These are phyloP conservation scores for Venturiaceae sp. DNA, from an alignment of 2,329 filamentous ascomycete genomes.

Conservation along the genomic window DNA sequence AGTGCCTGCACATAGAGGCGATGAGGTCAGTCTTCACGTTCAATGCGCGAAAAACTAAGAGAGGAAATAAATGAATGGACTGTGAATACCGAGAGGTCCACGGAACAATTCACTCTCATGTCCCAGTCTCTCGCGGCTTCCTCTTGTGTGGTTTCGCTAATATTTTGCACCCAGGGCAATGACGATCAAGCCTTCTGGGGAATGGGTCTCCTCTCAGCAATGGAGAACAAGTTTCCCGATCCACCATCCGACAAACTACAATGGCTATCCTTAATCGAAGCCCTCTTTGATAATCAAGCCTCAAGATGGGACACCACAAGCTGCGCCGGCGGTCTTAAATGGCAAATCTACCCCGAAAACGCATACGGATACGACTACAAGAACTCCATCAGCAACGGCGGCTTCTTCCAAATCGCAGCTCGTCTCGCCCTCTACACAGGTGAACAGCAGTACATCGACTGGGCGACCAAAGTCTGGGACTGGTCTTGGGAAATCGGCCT, in stretches of 20 bases:
- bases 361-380: slow-evolving; percentile 60
- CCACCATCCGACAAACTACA: slow-evolving; percentile 45
- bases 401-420: slow-evolving; percentile 49
- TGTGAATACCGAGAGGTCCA: no score
- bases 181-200: slow-evolving; percentile 58
- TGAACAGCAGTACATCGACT: slow-evolving; percentile 78
- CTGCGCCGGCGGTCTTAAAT: slow-evolving; percentile 68
- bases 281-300: slow-evolving; percentile 71
- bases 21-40: slow-evolving; percentile 22
- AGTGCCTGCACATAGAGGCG: slow-evolving; percentile 40
- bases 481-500: slow-evolving; percentile 35
- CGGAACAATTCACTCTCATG: no score
- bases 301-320: slow-evolving; percentile 55
- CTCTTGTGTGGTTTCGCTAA: background rate
- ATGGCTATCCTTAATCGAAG: slow-evolving; percentile 71
- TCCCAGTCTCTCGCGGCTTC: no score
- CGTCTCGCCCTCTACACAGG: slow-evolving; percentile 69
- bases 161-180: slow-evolving; percentile 45
- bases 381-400: slow-evolving; percentile 49
- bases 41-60: no score
- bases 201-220: slow-evolving; percentile 56
- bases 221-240: slow-evolving; percentile 58
- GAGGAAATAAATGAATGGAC: no score
- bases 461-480: slow-evolving; percentile 60
- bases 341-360: slow-evolving; percentile 79